Evolutionary conservation across 2,329 filamentous ascomycete genomes (phyloP).

Genomic region (Albophoma yamanashiensis): DNA sequence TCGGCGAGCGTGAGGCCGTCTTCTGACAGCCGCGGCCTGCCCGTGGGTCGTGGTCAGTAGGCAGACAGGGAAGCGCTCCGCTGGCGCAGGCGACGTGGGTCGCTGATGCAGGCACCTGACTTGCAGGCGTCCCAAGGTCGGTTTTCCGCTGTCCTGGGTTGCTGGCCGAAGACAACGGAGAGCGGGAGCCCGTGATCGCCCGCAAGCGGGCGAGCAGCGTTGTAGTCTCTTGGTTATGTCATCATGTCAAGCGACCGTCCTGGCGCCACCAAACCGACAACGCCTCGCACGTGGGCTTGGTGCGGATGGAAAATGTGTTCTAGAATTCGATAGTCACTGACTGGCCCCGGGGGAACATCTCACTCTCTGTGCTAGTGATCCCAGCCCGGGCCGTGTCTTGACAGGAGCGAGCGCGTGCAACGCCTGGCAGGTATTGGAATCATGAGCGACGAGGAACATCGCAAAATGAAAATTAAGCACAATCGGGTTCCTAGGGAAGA

Average conservation of each 20-base stretch:
- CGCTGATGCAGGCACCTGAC: conserved; percentile 8
- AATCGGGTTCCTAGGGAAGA: too few species aligned
- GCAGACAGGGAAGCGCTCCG: background rate
- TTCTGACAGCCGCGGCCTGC: background rate
- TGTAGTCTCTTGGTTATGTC: background rate
- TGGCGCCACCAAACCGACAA: background rate
- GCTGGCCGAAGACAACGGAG: background rate
- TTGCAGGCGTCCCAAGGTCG: background rate
- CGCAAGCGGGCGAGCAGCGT: background rate
- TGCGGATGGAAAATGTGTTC: background rate
- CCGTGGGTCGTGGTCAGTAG: background rate
- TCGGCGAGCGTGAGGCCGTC: background rate
- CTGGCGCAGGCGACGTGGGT: conserved; percentile 4
- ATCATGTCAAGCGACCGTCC: background rate
- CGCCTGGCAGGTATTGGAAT: too few species aligned
- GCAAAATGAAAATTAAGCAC: too few species aligned
- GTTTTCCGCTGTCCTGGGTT: background rate
- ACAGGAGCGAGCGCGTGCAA: too few species aligned
- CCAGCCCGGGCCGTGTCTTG: too few species aligned
- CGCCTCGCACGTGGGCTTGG: background rate
- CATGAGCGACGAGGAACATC: too few species aligned
- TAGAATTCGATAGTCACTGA: background rate
- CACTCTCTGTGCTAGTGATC: background rate
- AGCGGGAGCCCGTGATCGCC: conserved; percentile 5
- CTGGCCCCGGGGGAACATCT: background rate